A percentile compares a stretch with the other conserved stretches of the same genome.
phyloP scores from a whole-genome alignment of 208 protist genomes.

The Herpetomonas tarakana region DNA sequence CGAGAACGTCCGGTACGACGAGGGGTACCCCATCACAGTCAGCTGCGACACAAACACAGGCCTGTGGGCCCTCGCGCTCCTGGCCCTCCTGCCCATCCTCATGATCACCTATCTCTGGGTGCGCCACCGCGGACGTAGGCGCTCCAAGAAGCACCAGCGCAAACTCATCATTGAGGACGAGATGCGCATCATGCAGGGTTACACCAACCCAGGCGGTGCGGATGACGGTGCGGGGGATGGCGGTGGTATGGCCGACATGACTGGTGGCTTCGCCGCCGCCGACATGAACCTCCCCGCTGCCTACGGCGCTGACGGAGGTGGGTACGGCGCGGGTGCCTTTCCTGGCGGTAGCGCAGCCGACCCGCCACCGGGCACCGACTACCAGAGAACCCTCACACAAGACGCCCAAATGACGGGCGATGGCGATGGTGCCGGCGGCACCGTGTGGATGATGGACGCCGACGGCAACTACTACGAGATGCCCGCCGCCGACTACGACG shows the following conservation, averaged over 20 bases:
- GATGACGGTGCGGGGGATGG: not conserved
- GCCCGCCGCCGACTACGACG: constrained; percentile 4
- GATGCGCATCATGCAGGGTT: constrained; percentile 48
- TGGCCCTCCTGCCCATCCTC: constrained; percentile 36
- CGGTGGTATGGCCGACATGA: constrained; percentile 1
- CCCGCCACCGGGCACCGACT: constrained; percentile 7
- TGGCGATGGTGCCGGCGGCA: constrained; percentile 4
- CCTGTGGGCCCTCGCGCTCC: constrained; percentile 64
- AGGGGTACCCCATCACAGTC: constrained; percentile 9
- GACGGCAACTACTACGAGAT: constrained; percentile 61
- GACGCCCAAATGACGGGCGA: not conserved
- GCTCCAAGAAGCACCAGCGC: constrained; percentile 49
- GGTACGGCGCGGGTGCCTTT: not conserved
- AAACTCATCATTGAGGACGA: constrained; percentile 57
- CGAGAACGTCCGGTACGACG: constrained; percentile 32
- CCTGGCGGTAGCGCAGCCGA: not conserved
- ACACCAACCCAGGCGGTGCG: constrained; percentile 14
- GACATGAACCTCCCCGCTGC: too few relatives aligned
- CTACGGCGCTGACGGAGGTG: not conserved
- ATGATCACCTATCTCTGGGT: constrained; percentile 52
- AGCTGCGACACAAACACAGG: constrained; percentile 30
- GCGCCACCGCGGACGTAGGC: constrained; percentile 45
- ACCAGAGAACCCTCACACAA: not conserved
- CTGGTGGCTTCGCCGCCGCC: too few relatives aligned
- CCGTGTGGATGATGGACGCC: constrained; percentile 43